These are phyloP conservation scores for Trichosanthes cucumerina DNA, from an alignment of 306 rosid species.

Conservation along the genomic window DNA sequence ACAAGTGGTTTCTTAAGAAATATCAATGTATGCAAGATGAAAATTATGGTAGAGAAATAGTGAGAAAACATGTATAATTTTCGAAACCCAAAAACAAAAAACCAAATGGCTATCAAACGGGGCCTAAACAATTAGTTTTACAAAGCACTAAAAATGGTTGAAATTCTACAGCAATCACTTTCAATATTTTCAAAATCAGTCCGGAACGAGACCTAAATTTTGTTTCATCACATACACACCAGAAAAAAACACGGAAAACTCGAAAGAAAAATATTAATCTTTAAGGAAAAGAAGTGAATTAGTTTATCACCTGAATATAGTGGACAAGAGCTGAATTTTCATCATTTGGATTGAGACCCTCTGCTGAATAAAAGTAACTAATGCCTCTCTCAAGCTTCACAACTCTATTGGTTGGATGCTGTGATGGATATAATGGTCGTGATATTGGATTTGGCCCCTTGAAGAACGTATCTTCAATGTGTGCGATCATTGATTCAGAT, in stretches of 20 bases:
- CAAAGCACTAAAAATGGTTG: too few relatives aligned
- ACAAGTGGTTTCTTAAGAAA: too few relatives aligned
- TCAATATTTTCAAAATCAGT: not conserved
- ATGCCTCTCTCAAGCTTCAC: constrained; percentile 70
- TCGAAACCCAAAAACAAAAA: too few relatives aligned
- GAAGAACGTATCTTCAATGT: constrained; percentile 59
- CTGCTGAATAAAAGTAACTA: constrained; percentile 53
- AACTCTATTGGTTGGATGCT: constrained; percentile 60
- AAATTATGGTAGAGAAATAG: too few relatives aligned
- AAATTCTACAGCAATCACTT: not conserved
- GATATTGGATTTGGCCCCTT: constrained; percentile 45
- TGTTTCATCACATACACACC: not conserved
- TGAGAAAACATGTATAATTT: too few relatives aligned
- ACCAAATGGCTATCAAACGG: too few relatives aligned
- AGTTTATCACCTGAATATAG: constrained; percentile 58
- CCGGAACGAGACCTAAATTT: not conserved
- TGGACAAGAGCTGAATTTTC: constrained; percentile 87
- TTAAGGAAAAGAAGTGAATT: not conserved
- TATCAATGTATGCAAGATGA: too few relatives aligned
- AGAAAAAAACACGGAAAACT: not conserved
- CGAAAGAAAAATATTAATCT: not conserved
- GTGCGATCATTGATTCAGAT: constrained; percentile 56
- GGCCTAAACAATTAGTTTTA: not conserved
- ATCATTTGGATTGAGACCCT: constrained; percentile 76
- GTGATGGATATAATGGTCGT: constrained; percentile 71